Base-by-base conservation (phyloP, 2,329 filamentous ascomycete genomes). In the Xylariales sp. region DNA sequence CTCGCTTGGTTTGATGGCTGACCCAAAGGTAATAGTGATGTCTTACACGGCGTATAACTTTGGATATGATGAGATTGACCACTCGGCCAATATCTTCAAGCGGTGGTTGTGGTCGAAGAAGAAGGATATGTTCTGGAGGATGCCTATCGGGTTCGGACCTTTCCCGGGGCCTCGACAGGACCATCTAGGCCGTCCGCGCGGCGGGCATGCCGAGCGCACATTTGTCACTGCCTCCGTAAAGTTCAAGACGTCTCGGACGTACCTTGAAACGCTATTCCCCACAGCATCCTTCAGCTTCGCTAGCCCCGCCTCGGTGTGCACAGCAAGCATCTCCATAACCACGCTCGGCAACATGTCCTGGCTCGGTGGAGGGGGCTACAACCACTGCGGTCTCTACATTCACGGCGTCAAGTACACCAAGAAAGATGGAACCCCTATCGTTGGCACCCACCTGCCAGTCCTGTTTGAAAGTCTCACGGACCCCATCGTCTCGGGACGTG, bases 321-420 rank as follows among this genome's bases (percentile, higher is more conserved):
- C 61, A 11, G 70, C 66, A 1, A 69, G 59, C 19, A 60, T 68
- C 37, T 62, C 59, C 0, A 56, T 59, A 15, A 74, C 54, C 0
- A 65, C 62, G 2, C 53, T 76, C 3, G 54, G 61, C 25, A 69
- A 70, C 1, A 70, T 83, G 64, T 63, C 71, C 20, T 83, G 78
- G 78, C 67, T 84, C 0, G 77, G 74, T 4, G 78, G 78, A 3
- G 56, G 60, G 0, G 77, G 78, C 1, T 83, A 83, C 51, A 68
- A 61, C 14, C 69, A 72, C 46, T 59, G 78, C 12, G 78, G 76
- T 0, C 63, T 84, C 1, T 82, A 78, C 49, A 69, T 84, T 13
- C 79, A 83, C 43, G 78, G 75, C 0, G 72, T 83, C 2, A 57
- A 78, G 43, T 81, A 80, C 45, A 64, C 57, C 1, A 72, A 69